Evolutionary conservation across 2,329 filamentous ascomycete species (phyloP).

Genomic region (Corinectria fuckeliana): DNA sequence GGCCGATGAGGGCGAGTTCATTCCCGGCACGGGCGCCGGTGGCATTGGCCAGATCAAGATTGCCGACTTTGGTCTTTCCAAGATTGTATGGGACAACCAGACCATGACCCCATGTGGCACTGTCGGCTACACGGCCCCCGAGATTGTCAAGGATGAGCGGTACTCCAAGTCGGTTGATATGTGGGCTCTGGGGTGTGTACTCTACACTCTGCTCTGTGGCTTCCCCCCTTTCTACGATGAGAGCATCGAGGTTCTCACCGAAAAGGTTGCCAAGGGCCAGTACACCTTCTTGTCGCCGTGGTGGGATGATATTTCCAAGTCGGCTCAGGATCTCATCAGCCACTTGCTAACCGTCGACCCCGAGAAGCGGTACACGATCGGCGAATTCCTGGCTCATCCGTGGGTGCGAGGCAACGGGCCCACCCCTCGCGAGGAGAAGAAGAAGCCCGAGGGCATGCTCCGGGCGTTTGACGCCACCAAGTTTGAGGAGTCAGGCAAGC

Average conservation of each 20-base stretch:
- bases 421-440: slow-evolving; percentile 65
- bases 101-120: slow-evolving; percentile 99
- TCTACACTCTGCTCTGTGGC: slow-evolving; percentile 95
- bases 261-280: slow-evolving; percentile 96
- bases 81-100: slow-evolving; percentile 97
- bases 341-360: slow-evolving; percentile 95
- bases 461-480: slow-evolving; percentile 64
- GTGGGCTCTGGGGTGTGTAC: slow-evolving; percentile 96
- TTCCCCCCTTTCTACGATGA: slow-evolving; percentile 99
- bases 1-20: slow-evolving; percentile 93
- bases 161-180: slow-evolving; percentile 99
- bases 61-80: slow-evolving; percentile 96
- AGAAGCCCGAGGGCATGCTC: slow-evolving; percentile 51
- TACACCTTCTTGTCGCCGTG: slow-evolving; percentile 98
- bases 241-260: slow-evolving; percentile 93
- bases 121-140: slow-evolving; percentile 95
- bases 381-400: slow-evolving; percentile 90
- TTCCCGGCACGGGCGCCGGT: slow-evolving; percentile 79
- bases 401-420: slow-evolving; percentile 79
- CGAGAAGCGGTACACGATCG: slow-evolving; percentile 92
- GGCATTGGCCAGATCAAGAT: slow-evolving; percentile 97
- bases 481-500: slow-evolving; percentile 65
- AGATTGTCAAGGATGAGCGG: slow-evolving; percentile 98
- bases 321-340: slow-evolving; percentile 90
- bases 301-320: slow-evolving; percentile 99